A percentile compares a stretch with the other conserved stretches of the same genome.
Evolutionary conservation across 1,284 basidiomycete genomes (phyloP).

Genomic region (Pisolithus thermaeus): DNA sequence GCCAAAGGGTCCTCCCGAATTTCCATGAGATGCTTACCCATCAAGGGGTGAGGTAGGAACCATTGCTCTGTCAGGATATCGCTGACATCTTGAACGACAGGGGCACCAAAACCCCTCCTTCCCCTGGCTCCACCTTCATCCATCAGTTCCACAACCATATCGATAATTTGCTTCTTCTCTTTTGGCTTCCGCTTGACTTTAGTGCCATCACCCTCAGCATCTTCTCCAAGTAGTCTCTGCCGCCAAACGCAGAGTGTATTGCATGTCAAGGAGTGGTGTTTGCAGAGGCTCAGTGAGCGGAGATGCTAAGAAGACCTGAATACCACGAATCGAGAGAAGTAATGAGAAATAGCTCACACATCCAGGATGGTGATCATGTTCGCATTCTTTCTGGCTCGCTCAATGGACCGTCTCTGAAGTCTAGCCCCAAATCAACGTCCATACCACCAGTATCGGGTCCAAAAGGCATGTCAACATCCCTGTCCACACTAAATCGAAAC

Average conservation of each 20-base stretch:
- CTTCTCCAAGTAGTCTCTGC: constrained; percentile 35
- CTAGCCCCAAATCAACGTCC: constrained; percentile 67
- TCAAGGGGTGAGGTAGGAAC: constrained; percentile 77
- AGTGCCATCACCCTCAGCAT: constrained; percentile 25
- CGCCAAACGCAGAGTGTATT: constrained; percentile 42
- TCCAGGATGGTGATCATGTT: constrained; percentile 57
- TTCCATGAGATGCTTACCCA: constrained; percentile 76
- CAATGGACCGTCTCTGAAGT: constrained; percentile 52
- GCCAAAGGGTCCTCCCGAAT: constrained; percentile 81
- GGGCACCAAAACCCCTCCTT: constrained; percentile 47
- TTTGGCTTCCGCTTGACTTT: constrained; percentile 52
- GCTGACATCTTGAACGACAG: constrained; percentile 60
- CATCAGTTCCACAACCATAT: constrained; percentile 79
- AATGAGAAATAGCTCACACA: constrained; percentile 47
- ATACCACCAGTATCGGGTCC: constrained; percentile 44
- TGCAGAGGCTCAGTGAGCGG: constrained; percentile 65
- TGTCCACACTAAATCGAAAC: constrained; percentile 54
- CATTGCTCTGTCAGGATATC: constrained; percentile 74
- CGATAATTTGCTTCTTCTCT: constrained; percentile 76
- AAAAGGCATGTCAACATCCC: constrained; percentile 55
- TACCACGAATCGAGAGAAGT: background rate
- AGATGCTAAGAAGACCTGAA: constrained; percentile 45
- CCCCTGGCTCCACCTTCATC: constrained; percentile 61
- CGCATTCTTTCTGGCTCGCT: constrained; percentile 44
- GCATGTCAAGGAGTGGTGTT: constrained; percentile 56